Conservation (phyloP, 2,329 filamentous ascomycete genomes). For the Zelopaecilomyces penicillatus region DNA sequence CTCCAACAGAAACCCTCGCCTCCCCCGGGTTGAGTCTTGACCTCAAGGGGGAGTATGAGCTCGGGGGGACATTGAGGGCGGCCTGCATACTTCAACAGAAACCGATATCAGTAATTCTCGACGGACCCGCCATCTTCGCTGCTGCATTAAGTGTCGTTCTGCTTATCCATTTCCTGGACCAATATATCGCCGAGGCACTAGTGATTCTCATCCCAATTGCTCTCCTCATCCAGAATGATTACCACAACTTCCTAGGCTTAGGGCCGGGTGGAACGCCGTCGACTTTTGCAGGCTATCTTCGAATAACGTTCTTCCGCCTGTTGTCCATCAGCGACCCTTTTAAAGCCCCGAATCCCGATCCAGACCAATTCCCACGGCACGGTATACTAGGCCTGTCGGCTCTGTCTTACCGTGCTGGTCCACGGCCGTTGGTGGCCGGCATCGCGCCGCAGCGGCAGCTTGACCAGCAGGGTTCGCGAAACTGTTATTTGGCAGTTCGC, state of each 20-base stretch:
- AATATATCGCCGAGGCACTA: constrained; percentile 39
- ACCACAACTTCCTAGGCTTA: constrained; percentile 64
- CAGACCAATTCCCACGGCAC: constrained; percentile 39
- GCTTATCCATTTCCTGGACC: constrained; percentile 43
- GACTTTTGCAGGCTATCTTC: constrained; percentile 63
- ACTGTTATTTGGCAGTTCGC: constrained; percentile 48
- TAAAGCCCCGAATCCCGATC: constrained; percentile 43
- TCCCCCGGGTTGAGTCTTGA: constrained; percentile 13
- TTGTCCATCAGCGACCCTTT: constrained; percentile 67
- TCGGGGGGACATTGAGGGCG: neutral
- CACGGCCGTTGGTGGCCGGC: constrained; percentile 59
- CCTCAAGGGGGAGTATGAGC: constrained; percentile 6
- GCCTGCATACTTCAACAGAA: constrained; percentile 33
- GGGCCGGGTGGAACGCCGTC: constrained; percentile 74
- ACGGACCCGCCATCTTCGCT: constrained; percentile 39
- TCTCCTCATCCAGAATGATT: constrained; percentile 59
- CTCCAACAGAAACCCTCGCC: constrained; percentile 18
- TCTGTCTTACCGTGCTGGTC: constrained; percentile 54
- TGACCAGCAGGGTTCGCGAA: constrained; percentile 51
- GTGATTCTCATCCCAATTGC: constrained; percentile 40
- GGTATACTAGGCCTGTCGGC: constrained; percentile 48
- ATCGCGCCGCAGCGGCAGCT: constrained; percentile 77
- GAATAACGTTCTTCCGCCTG: constrained; percentile 63
- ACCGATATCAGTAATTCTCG: constrained; percentile 44
- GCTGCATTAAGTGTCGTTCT: constrained; percentile 38